phyloP scores from a whole-genome alignment of 495 filamentous ascomycete genomes.

The Tuber melanosporum region DNA sequence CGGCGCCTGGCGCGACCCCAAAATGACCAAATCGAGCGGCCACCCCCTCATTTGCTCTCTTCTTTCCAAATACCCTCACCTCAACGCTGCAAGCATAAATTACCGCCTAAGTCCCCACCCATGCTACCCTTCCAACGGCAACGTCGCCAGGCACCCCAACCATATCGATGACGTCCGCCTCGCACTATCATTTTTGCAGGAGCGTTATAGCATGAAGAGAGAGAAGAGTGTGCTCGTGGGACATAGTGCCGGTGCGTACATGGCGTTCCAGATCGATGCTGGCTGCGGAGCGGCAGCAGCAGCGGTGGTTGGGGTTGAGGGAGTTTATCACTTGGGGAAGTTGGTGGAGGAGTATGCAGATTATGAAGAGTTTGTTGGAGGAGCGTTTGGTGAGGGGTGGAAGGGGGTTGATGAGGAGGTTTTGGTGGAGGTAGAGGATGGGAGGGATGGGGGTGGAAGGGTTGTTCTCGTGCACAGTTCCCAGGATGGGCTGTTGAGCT shows the following conservation, averaged over 20 bases:
- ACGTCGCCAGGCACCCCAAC: slow-evolving; percentile 55
- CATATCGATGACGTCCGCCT: slow-evolving; percentile 64
- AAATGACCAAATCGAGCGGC: slow-evolving; percentile 52
- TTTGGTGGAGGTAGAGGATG: slow-evolving; percentile 47
- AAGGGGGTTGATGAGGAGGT: slow-evolving; percentile 49
- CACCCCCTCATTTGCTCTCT: slow-evolving; percentile 48
- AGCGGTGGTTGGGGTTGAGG: slow-evolving; percentile 54
- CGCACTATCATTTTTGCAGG: slow-evolving; percentile 57
- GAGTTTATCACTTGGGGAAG: slow-evolving; percentile 60
- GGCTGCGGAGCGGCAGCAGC: slow-evolving; percentile 25
- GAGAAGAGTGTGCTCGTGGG: slow-evolving; percentile 60
- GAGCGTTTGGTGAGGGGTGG: slow-evolving; percentile 58
- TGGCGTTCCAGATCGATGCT: slow-evolving; percentile 59
- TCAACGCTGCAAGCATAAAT: slow-evolving; percentile 63
- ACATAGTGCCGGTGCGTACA: slow-evolving; percentile 68
- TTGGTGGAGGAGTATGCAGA: slow-evolving; percentile 50
- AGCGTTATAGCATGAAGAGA: slow-evolving; percentile 48
- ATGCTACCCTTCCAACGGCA: slow-evolving; percentile 44
- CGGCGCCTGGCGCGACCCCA: slow-evolving; percentile 80
- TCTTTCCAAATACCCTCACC: slow-evolving; percentile 35
- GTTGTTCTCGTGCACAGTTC: slow-evolving; percentile 44
- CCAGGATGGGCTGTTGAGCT: slow-evolving; percentile 2
- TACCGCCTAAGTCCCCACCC: slow-evolving; percentile 77
- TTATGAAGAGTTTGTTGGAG: slow-evolving; percentile 56
- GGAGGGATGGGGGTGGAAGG: slow-evolving; percentile 42